phyloP scores from a whole-genome alignment of 148 eudicot species.

The Heliosperma pusillum region DNA sequence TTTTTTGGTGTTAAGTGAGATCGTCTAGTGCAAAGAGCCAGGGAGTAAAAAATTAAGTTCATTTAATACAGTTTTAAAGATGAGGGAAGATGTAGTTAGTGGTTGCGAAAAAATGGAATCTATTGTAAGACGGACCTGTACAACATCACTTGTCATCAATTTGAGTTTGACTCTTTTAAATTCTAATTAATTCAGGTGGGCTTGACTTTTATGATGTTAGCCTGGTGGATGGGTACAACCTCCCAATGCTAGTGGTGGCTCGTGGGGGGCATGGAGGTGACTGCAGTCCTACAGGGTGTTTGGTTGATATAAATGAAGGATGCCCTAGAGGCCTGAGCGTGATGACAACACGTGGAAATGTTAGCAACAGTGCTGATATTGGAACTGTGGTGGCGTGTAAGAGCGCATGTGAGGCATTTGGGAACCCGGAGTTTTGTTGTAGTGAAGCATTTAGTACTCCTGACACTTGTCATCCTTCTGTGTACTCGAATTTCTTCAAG shows the following conservation, averaged over 20 bases:
- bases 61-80: neutral
- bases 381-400: slow-evolving; percentile 64
- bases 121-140: neutral
- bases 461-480: slow-evolving; percentile 78
- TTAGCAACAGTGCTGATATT: slow-evolving; percentile 23
- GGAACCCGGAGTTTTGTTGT: slow-evolving; percentile 80
- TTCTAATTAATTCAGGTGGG: slow-evolving; percentile 28
- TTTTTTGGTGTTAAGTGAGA: too few relatives aligned
- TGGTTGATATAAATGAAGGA: slow-evolving; percentile 63
- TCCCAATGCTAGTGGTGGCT: slow-evolving; percentile 71
- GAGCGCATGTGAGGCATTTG: slow-evolving; percentile 99
- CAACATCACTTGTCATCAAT: neutral
- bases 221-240: slow-evolving; percentile 92
- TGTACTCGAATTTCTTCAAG: slow-evolving; percentile 65
- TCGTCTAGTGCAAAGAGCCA: too few relatives aligned
- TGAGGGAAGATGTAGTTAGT: neutral
- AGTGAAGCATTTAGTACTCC: slow-evolving; percentile 74
- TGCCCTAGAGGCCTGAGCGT: slow-evolving; percentile 67
- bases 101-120: neutral
- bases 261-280: slow-evolving; percentile 56
- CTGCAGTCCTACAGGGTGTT: slow-evolving; percentile 82
- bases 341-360: slow-evolving; percentile 38
- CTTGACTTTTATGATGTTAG: slow-evolving; percentile 94
- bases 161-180: neutral
- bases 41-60: neutral